Evolutionary conservation across 345 rosid species (phyloP).

Genomic region (Citrus unshiu): DNA sequence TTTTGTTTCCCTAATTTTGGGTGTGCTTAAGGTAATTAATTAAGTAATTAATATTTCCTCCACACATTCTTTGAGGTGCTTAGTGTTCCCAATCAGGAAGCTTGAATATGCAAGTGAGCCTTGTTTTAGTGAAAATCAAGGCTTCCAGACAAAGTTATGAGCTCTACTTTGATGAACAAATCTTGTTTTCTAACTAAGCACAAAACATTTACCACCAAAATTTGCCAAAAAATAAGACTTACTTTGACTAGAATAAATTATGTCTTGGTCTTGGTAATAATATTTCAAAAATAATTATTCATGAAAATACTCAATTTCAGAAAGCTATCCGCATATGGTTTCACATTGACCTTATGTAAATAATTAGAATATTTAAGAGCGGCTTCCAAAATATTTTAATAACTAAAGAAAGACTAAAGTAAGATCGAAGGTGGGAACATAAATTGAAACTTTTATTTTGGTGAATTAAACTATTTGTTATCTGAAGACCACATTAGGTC

Average conservation of each 20-base stretch:
- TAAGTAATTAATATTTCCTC: not conserved
- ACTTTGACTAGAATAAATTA: not conserved
- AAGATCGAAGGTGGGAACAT: not conserved
- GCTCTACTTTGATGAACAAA: slow-evolving; percentile 4
- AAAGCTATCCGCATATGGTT: not conserved
- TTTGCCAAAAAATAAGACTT: slow-evolving; percentile 3
- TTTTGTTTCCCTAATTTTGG: slow-evolving; percentile 3
- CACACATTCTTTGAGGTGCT: slow-evolving; percentile 9
- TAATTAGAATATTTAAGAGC: too few relatives aligned
- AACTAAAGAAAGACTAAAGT: not conserved
- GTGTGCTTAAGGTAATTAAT: not conserved
- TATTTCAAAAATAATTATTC: not conserved
- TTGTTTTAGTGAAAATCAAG: slow-evolving; percentile 2
- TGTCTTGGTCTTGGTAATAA: not conserved
- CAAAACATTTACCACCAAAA: not conserved
- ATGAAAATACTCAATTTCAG: not conserved
- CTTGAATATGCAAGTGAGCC: slow-evolving; percentile 11
- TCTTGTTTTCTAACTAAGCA: not conserved
- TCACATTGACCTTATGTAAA: not conserved
- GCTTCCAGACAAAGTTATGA: not conserved
- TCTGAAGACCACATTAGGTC: fast-evolving
- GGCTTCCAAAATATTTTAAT: too few relatives aligned
- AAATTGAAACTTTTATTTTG: too few relatives aligned
- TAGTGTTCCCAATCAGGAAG: slow-evolving; percentile 3
- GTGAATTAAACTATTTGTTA: too few relatives aligned